phyloP scores from a whole-genome alignment of 1,284 basidiomycete genomes.

The Apiotrichum sp. region DNA sequence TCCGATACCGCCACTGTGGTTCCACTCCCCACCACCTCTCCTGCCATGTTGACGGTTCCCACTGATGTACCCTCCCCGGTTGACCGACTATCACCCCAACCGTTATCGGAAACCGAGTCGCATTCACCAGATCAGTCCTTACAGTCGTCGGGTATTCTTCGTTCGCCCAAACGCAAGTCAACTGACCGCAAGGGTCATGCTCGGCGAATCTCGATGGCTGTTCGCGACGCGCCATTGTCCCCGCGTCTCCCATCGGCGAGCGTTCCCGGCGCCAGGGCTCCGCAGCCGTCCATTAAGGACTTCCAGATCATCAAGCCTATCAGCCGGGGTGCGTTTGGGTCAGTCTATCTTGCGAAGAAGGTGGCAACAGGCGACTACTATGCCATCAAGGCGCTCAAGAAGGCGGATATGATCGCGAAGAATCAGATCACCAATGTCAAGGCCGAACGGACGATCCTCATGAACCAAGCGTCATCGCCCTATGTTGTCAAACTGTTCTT shows the following conservation, averaged over 20 bases:
- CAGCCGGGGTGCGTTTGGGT: constrained; percentile 97
- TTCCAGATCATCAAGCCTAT: constrained; percentile 99
- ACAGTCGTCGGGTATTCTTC: background rate
- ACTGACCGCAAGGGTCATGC: background rate
- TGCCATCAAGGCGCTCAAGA: constrained; percentile 98
- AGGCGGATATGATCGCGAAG: constrained; percentile 99
- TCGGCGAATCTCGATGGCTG: constrained; percentile 9
- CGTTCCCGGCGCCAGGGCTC: constrained; percentile 63
- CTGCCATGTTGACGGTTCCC: too few relatives aligned
- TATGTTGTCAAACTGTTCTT: constrained; percentile 98
- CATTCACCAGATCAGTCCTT: background rate
- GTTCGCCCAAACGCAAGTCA: background rate
- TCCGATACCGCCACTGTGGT: too few relatives aligned
- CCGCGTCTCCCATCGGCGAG: constrained; percentile 75
- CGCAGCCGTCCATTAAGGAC: constrained; percentile 92
- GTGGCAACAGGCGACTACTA: constrained; percentile 97
- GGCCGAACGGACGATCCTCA: constrained; percentile 97
- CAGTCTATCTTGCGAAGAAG: constrained; percentile 97
- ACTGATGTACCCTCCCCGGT: too few relatives aligned
- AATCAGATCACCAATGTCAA: constrained; percentile 99
- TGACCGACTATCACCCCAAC: too few relatives aligned
- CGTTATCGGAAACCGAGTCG: too few relatives aligned
- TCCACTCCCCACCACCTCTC: too few relatives aligned
- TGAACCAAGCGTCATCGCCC: constrained; percentile 99
- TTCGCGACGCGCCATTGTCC: constrained; percentile 61